phyloP scores from a whole-genome alignment of 2,329 filamentous ascomycete species.

The Epichloe brachyelytri region DNA sequence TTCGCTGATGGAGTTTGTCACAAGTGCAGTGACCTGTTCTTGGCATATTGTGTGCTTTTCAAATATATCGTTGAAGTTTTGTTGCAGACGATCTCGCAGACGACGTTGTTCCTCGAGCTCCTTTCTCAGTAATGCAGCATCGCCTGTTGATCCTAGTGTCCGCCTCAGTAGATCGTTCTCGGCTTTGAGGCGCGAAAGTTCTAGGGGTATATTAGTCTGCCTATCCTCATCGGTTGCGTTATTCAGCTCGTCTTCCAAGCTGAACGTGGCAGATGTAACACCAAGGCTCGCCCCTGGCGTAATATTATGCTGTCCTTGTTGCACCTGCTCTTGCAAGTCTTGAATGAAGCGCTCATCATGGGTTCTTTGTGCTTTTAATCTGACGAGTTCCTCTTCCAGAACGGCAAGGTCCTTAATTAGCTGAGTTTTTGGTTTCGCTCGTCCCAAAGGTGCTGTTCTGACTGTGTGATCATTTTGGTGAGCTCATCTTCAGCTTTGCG shows the following conservation, averaged over 20 bases:
- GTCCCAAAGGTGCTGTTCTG: slow-evolving; percentile 29
- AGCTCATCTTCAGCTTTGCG: slow-evolving; percentile 26
- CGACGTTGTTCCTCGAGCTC: slow-evolving; percentile 43
- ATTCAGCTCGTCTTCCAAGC: slow-evolving; percentile 48
- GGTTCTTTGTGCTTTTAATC: slow-evolving; percentile 32
- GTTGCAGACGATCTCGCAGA: slow-evolving; percentile 37
- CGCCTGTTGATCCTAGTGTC: slow-evolving; percentile 39
- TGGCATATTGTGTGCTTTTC: slow-evolving; percentile 45
- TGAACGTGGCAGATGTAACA: slow-evolving; percentile 19
- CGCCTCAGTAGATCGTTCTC: slow-evolving; percentile 47
- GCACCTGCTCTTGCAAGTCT: slow-evolving; percentile 47
- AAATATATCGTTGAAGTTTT: slow-evolving; percentile 41
- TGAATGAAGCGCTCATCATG: slow-evolving; percentile 41
- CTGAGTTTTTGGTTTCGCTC: slow-evolving; percentile 31
- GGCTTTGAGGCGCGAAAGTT: slow-evolving; percentile 45
- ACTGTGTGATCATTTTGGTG: slow-evolving; percentile 28
- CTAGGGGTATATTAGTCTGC: slow-evolving; percentile 31
- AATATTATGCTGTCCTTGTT: slow-evolving; percentile 19
- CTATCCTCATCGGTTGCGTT: slow-evolving; percentile 28
- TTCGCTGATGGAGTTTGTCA: slow-evolving; percentile 37
- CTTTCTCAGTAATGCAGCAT: slow-evolving; percentile 39
- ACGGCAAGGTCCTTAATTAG: slow-evolving; percentile 32
- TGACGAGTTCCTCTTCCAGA: slow-evolving; percentile 33
- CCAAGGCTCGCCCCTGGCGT: slow-evolving; percentile 11
- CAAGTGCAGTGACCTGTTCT: slow-evolving; percentile 42